A percentile compares a stretch with the other conserved stretches of the same genome.
Evolutionary conservation across 371 early-diverging fungal genomes (phyloP).

Genomic region (Entomophthora muscae): DNA sequence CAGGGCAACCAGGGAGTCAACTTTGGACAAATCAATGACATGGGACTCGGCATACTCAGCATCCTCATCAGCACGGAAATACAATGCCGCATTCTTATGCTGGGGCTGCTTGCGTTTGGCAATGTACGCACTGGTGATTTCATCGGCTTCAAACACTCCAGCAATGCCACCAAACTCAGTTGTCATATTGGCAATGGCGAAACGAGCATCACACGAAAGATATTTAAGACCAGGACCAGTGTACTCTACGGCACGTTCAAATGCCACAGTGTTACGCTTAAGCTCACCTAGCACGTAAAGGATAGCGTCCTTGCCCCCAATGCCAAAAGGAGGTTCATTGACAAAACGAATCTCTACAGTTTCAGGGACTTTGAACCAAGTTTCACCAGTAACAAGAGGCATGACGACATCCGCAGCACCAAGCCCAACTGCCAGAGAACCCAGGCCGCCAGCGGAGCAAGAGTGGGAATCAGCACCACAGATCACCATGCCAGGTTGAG

Average conservation of each 20-base stretch:
- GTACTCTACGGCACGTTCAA: constrained; percentile 61
- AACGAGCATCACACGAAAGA: constrained; percentile 57
- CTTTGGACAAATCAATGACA: constrained; percentile 41
- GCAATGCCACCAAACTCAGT: constrained; percentile 71
- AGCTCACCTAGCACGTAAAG: constrained; percentile 55
- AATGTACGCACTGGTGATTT: constrained; percentile 46
- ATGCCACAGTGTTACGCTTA: constrained; percentile 63
- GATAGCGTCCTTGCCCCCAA: constrained; percentile 63
- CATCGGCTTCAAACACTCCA: constrained; percentile 56
- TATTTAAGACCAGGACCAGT: constrained; percentile 52
- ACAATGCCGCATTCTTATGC: constrained; percentile 43
- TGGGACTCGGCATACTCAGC: constrained; percentile 56
- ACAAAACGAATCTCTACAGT: constrained; percentile 50
- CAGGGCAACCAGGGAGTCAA: constrained; percentile 48
- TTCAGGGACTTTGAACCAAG: constrained; percentile 67
- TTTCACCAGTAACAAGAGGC: constrained; percentile 65
- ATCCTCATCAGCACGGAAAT: constrained; percentile 49
- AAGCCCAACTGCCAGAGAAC: constrained; percentile 57
- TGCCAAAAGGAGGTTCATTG: constrained; percentile 47
- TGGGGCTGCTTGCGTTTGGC: constrained; percentile 41
- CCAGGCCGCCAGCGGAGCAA: constrained; percentile 60
- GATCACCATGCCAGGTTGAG: constrained; percentile 59
- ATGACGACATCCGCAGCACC: constrained; percentile 68
- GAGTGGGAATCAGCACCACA: constrained; percentile 68
- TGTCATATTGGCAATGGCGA: constrained; percentile 64